These are phyloP conservation scores for Pseudocercospora musae DNA, from an alignment of 2,329 filamentous ascomycete genomes.

Conservation along the genomic window DNA sequence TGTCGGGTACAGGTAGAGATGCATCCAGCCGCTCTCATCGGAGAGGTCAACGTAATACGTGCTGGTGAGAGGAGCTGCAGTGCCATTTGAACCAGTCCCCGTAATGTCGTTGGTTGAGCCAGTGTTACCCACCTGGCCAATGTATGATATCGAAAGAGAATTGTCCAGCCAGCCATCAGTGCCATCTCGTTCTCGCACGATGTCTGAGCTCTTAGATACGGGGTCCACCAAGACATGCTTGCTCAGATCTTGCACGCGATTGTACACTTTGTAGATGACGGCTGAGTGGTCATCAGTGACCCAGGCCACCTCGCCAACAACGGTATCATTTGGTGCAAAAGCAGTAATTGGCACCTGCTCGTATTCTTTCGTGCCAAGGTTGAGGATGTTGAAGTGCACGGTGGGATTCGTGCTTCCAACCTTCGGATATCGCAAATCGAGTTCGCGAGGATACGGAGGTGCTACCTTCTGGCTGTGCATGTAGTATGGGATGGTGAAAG, in stretches of 20 bases:
- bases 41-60: slow-evolving; percentile 65
- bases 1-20: slow-evolving; percentile 63
- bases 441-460: slow-evolving; percentile 59
- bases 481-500: slow-evolving; percentile 65
- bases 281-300: slow-evolving; percentile 59
- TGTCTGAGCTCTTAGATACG: slow-evolving; percentile 43
- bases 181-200: slow-evolving; percentile 57
- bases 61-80: slow-evolving; percentile 26
- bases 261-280: slow-evolving; percentile 64
- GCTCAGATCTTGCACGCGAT: slow-evolving; percentile 64
- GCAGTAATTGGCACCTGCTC: slow-evolving; percentile 53
- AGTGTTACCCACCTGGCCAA: slow-evolving; percentile 42
- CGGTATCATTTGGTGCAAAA: slow-evolving; percentile 58
- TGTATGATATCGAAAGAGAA: slow-evolving; percentile 54
- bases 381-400: slow-evolving; percentile 58
- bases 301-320: slow-evolving; percentile 68
- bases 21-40: slow-evolving; percentile 62
- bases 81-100: neutral
- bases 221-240: slow-evolving; percentile 61
- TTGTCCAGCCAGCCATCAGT: slow-evolving; percentile 63
- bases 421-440: slow-evolving; percentile 66
- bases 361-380: slow-evolving; percentile 48
- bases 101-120: neutral
- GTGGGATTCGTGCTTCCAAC: slow-evolving; percentile 66
- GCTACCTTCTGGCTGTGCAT: slow-evolving; percentile 58